phyloP scores from a whole-genome alignment of 768 basidiomycete species.

The Agaricus sinodeliciosus region DNA sequence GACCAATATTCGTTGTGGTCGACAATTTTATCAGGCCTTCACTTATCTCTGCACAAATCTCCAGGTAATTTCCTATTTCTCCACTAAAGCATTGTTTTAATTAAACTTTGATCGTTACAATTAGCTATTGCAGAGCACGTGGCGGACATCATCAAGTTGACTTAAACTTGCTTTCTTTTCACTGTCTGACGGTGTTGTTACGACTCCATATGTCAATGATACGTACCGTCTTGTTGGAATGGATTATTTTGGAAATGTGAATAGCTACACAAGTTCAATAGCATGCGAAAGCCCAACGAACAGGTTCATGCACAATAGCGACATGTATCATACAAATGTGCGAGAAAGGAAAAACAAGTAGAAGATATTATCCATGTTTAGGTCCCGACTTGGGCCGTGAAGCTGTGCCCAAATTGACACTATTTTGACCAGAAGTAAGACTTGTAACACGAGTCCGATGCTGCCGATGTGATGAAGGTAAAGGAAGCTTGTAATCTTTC shows the following conservation, averaged over 20 bases:
- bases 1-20: conserved; percentile 42
- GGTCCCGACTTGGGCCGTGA: conserved; percentile 5
- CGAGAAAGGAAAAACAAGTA: not conserved
- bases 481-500: conserved; percentile 38
- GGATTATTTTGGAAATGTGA: too few relatives aligned
- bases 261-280: not conserved
- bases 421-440: conserved; percentile 15
- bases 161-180: not conserved
- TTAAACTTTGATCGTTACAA: too few relatives aligned
- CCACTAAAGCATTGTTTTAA: too few relatives aligned
- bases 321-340: conserved; percentile 4
- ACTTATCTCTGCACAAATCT: conserved; percentile 39
- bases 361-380: not conserved
- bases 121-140: conserved; percentile 53
- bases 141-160: conserved; percentile 44
- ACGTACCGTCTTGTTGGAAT: too few relatives aligned
- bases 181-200: too few relatives aligned
- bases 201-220: too few relatives aligned
- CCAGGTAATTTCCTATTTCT: not conserved
- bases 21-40: conserved; percentile 45
- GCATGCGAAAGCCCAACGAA: not conserved
- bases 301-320: not conserved
- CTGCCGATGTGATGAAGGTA: conserved; percentile 19
- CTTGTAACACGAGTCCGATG: conserved; percentile 28
- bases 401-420: conserved; percentile 10